phyloP scores from a whole-genome alignment of 768 basidiomycete species.

The Tephrocybe sp. region DNA sequence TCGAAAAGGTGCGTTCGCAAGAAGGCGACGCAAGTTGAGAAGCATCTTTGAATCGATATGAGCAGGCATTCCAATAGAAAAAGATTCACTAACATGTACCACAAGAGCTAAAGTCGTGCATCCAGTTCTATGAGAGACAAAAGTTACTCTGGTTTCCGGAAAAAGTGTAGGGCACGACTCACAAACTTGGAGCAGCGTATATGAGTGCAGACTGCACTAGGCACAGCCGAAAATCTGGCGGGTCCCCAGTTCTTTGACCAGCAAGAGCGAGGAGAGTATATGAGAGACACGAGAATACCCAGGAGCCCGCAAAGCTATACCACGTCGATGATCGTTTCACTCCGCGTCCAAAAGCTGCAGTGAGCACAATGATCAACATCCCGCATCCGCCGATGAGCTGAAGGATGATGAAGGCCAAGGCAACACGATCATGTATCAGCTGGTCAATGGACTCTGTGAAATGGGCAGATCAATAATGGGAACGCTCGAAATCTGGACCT shows the following conservation, averaged over 20 bases:
- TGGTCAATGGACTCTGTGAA: conserved; percentile 1
- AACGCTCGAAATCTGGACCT: not conserved
- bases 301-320: conserved; percentile 31
- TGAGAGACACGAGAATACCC: conserved; percentile 29
- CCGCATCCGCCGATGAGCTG: conserved; percentile 26
- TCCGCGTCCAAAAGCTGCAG: conserved; percentile 22
- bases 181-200: conserved; percentile 33
- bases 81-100: conserved; percentile 22
- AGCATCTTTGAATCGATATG: conserved; percentile 21
- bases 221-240: conserved; percentile 24
- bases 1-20: conserved; percentile 16
- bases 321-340: conserved; percentile 33
- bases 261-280: conserved; percentile 31
- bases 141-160: not conserved
- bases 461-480: not conserved
- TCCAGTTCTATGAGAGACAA: conserved; percentile 21
- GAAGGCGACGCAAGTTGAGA: conserved; percentile 23
- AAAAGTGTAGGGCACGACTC: conserved; percentile 3
- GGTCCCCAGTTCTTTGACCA: conserved; percentile 27
- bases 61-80: not conserved
- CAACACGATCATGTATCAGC: conserved; percentile 14
- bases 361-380: conserved; percentile 24
- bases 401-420: conserved; percentile 27
- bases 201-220: conserved; percentile 28
- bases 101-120: conserved; percentile 29